phyloP scores from a whole-genome alignment of 768 basidiomycete genomes.

The Pisolithus sp. region DNA sequence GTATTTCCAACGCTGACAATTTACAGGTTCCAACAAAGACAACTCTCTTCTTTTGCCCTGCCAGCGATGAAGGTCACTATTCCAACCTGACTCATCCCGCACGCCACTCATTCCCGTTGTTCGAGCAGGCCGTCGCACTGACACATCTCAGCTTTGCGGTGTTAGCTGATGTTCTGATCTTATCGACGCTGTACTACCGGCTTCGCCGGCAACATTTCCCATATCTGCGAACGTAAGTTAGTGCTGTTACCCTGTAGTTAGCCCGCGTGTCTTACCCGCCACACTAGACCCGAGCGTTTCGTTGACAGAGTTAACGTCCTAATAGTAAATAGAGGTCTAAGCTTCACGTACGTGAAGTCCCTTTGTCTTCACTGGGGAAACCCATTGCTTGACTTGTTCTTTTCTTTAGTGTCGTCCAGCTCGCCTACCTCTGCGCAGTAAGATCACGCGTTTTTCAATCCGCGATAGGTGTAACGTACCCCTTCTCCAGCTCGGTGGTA shows the following conservation, averaged over 20 bases:
- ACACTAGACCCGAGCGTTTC: constrained; percentile 9
- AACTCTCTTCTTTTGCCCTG: constrained; percentile 16
- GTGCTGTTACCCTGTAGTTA: neutral
- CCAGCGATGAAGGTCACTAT: constrained; percentile 16
- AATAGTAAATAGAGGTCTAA: constrained; percentile 17
- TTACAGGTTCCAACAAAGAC: constrained; percentile 16
- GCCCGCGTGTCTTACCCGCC: neutral
- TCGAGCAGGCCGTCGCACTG: constrained; percentile 10
- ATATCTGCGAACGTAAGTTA: constrained; percentile 12
- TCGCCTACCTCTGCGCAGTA: constrained; percentile 15
- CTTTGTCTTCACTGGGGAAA: neutral
- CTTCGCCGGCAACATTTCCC: constrained; percentile 15
- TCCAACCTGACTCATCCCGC: neutral
- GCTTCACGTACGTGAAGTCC: constrained; percentile 16
- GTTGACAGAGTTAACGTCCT: neutral
- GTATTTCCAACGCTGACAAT: constrained; percentile 5
- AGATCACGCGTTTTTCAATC: neutral
- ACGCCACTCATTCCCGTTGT: neutral
- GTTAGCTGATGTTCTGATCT: constrained; percentile 9
- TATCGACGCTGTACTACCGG: constrained; percentile 13
- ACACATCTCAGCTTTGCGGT: constrained; percentile 7
- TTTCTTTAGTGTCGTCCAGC: constrained; percentile 14
- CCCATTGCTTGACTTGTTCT: neutral
- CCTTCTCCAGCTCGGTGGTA: constrained; percentile 16
- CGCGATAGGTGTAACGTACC: neutral